Evolutionary conservation across 2,329 filamentous ascomycete species (phyloP), one percentile per base, ranked within the genome.

Genomic region (Penicillium hordei): DNA sequence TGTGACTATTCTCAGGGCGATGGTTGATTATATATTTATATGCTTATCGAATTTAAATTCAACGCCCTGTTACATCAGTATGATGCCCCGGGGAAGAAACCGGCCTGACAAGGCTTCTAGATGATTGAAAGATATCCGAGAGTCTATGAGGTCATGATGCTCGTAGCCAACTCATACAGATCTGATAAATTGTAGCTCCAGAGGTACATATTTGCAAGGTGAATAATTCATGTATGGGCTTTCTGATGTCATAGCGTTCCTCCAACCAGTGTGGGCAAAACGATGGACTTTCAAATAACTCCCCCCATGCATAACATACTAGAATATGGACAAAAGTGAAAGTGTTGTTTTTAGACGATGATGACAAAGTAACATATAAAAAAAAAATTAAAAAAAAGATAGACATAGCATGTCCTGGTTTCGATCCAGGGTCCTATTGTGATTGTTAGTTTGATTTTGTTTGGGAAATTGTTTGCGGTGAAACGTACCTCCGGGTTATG

Each of bases 401-500:
- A 48, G 27, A 46, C 12, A 45, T 46, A 46, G 27, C 27, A 46
- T 46, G 43, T 46, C 43, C 43, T 46, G 43, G 44, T 48, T 48
- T 48, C 44, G 44, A 48, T 48, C 44, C 44, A 48, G 44, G 44
- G 44, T 23, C 44, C 44, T 43, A 1, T 43, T 25, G 21, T 3
- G 15, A 17, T 36, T 36, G 40, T 43, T 43, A 43, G 21, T 43
- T 43, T 5, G 4, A 25, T 25, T 21, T 43, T 45, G 3, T n/a
- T 1, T 3, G 1, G 0, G 4, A 43, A 43, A 25, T 4, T 45
- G 43, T 3, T 45, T 19, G 9, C 43, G 43, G 43, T 31, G 21
- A 45, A 33, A 13, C 43, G 38, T 52, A 66, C 74, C 72, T 76
- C 73, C 74, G 75, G 75, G 75, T 77, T 77, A 77, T 77, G 75